Evolutionary conservation across 192 early-diverging fungal genomes (phyloP), one percentile per base, ranked within the genome.

Genomic region (Mortierella claussenii): DNA sequence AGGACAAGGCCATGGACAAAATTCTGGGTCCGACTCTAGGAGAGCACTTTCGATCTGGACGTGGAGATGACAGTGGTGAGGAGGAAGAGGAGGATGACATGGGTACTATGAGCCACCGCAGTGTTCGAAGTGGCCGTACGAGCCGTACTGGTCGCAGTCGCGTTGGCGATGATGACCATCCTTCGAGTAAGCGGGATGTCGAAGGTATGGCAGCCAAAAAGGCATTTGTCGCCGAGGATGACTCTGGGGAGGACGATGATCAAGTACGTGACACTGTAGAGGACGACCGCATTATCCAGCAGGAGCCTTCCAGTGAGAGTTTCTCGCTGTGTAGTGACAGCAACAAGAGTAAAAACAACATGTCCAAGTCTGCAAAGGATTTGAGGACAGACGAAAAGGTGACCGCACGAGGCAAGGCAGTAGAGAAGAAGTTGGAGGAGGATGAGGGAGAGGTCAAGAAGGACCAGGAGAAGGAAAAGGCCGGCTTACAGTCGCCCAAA

Each of bases 1-100:
- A 76, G 37, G 73, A 76, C 40, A 61, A 67, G 46, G 65, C 73
- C 2, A 55, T 76, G 26, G 52, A 76, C 26, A 76, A 67, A 46
- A 66, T 76, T 32, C 42, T 76, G 30, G 73, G 73, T 27, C 64
- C 73, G 10, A 62, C 63, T 26, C 34, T 76, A 31, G 58, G 51
- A 5, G 73, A 76, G 24, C 63, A 66, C 27, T 76, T 76, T 37
- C 46, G 26, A 23, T 28, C 63, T 21, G 36, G 46, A 0, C 53
- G 57, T 15, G 59, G 65, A 9, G 46, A 36, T 26, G 60, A 61
- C 50, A 42, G 45, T 33, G 69, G 63, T 20, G 73, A 76, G 28
- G 63, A 66, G 18, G 64, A 67, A 1, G 37, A 63, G 36, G 54
- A 58, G 12, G 34, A 31, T 8, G 55, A 36, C 23, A 18, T 44